Evolutionary conservation across 768 basidiomycete genomes (phyloP).

Genomic region (Leccinum olivaceopallidum): DNA sequence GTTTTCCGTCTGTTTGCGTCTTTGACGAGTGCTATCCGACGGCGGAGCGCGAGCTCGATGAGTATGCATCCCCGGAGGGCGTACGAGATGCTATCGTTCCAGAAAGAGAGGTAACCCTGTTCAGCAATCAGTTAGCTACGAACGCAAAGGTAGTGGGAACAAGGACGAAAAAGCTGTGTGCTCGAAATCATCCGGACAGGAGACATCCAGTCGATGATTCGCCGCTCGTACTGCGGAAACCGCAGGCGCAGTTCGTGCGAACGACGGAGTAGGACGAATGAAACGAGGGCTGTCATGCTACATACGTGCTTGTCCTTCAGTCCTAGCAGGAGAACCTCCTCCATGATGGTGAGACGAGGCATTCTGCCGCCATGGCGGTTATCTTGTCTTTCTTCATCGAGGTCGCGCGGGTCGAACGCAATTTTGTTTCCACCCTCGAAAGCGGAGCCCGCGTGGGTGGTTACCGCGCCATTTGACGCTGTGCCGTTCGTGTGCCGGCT

Average conservation of each 20-base stretch:
- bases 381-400: conserved; percentile 70
- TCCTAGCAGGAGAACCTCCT: conserved; percentile 92
- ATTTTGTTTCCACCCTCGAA: conserved; percentile 86
- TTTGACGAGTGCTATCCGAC: conserved; percentile 87
- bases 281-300: conserved; percentile 9
- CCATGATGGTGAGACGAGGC: conserved; percentile 92
- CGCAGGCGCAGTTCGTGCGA: conserved; percentile 10
- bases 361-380: conserved; percentile 66
- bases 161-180: conserved; percentile 5
- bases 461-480: conserved; percentile 29
- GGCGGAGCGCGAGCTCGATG: conserved; percentile 93
- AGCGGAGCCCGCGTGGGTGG: conserved; percentile 73
- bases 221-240: conserved; percentile 23
- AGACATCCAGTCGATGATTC: not conserved
- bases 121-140: conserved; percentile 21
- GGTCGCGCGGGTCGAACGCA: conserved; percentile 91
- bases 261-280: conserved; percentile 6
- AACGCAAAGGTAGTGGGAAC: not conserved
- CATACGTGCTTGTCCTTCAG: conserved; percentile 94
- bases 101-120: conserved; percentile 94
- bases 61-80: conserved; percentile 98
- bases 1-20: conserved; percentile 75
- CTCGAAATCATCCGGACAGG: conserved; percentile 7
- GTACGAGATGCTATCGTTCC: conserved; percentile 99
- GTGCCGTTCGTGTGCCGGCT: conserved; percentile 32